Conservation (phyloP, 129 eudicot species). For the Erigeron canadensis region DNA sequence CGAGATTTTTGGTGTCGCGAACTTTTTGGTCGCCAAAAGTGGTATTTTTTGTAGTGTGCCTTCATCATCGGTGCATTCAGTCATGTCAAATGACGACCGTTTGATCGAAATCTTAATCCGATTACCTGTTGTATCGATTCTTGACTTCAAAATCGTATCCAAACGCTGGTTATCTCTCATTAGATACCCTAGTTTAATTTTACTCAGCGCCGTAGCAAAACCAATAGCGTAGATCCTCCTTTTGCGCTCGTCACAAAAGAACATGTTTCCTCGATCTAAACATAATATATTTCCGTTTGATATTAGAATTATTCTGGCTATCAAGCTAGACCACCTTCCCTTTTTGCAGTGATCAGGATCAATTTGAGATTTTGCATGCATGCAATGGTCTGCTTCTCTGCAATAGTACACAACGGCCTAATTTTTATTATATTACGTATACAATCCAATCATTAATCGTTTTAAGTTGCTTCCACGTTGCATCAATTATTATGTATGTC, state of each 20-base stretch:
- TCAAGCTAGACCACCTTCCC: too few relatives aligned
- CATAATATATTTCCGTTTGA: conserved; percentile 13
- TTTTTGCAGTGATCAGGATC: too few relatives aligned
- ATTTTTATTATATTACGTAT: neutral
- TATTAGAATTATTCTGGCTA: too few relatives aligned
- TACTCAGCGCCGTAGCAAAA: neutral
- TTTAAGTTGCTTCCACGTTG: neutral
- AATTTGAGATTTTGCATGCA: conserved; percentile 23
- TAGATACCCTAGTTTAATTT: neutral
- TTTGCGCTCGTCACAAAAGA: too few relatives aligned
- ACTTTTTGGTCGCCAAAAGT: too few relatives aligned
- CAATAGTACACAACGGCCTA: neutral
- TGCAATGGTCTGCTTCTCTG: conserved; percentile 27
- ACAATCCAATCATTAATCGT: neutral
- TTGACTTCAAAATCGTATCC: neutral
- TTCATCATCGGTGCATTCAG: too few relatives aligned
- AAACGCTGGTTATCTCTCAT: conserved; percentile 24
- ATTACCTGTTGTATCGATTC: conserved; percentile 16
- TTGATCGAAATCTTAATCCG: too few relatives aligned
- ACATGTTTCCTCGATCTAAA: neutral
- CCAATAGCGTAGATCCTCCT: conserved; percentile 1
- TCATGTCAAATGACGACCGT: too few relatives aligned
- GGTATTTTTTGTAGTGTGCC: too few relatives aligned
- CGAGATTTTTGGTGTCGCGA: too few relatives aligned
- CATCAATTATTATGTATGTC: too few relatives aligned